These are phyloP conservation scores for Mortierella sp. DNA, from an alignment of 371 early-diverging fungal genomes.

Conservation along the genomic window DNA sequence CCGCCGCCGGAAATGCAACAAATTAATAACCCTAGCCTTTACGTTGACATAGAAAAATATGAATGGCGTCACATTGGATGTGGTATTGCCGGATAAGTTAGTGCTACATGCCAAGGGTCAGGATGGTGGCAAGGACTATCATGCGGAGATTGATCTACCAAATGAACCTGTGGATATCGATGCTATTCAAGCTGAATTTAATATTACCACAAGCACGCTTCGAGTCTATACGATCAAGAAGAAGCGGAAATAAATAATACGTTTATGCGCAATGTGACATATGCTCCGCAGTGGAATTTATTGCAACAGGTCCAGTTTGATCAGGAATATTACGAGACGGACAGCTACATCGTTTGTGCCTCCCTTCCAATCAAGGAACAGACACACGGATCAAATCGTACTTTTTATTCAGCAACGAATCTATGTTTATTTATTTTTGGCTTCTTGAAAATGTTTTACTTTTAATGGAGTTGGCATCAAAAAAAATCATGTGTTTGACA, in stretches of 20 bases:
- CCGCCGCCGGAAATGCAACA: background rate
- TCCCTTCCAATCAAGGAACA: too few species aligned
- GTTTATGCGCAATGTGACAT: background rate
- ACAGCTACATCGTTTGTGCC: too few species aligned
- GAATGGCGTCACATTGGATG: conserved; percentile 40
- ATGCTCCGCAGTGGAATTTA: too few species aligned
- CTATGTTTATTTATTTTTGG: too few species aligned
- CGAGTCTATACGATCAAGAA: conserved; percentile 39
- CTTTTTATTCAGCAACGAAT: too few species aligned
- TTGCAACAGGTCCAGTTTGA: too few species aligned
- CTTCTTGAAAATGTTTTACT: too few species aligned
- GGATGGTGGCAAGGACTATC: conserved; percentile 48
- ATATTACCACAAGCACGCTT: conserved; percentile 10
- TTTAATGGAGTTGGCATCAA: too few species aligned
- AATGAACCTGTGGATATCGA: conserved; percentile 50
- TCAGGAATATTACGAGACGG: too few species aligned
- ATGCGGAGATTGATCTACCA: conserved; percentile 44
- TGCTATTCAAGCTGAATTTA: conserved; percentile 36
- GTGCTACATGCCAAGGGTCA: conserved; percentile 50
- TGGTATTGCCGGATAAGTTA: conserved; percentile 36
- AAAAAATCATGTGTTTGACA: too few species aligned
- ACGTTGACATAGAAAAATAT: conserved; percentile 10
- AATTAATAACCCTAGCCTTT: background rate
- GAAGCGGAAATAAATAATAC: conserved; percentile 24
- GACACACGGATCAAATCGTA: too few species aligned